Evolutionary conservation across 371 early-diverging fungal species (phyloP), one percentile per base, ranked within the genome.

Genomic region (Syncephalastrum monosporum): DNA sequence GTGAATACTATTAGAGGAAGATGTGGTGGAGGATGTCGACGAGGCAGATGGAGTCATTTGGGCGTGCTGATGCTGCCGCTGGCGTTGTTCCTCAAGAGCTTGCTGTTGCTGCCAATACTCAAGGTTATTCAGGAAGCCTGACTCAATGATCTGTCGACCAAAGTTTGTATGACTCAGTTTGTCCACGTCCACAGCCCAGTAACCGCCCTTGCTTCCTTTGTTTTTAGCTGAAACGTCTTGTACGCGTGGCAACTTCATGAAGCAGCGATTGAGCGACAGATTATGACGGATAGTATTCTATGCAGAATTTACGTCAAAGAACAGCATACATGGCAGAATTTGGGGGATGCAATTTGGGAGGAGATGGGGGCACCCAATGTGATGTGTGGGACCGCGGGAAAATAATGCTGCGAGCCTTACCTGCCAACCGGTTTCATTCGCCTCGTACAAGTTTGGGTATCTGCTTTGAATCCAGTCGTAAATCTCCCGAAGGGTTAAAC

Each of bases 381-480:
- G 10, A 33, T 33, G 38, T 5, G 38, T 10, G 38, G 38, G 38
- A 33, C 38, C 38, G 38, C 38, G 38, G 38, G 38, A 33, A 33
- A 8, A 33, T 33, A 33, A 33, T 33, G 12, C 38, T 6, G 8
- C 38, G 38, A 12, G 38, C 4, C 5, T 63, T 65, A 73, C 80
- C 77, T 81, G 87, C 88, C 88, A 88, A 0, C 87, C 88, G 45
- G 79, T 81, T 55, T 86, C 86, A 29, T 81, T 78, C 6, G 82
- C 81, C 63, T 81, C 74, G 50, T 82, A 86, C 42, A 89, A 66
- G 56, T 84, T 79, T 5, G 91, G 87, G 50, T 84, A 90, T 57
- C 79, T 71, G 0, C 69, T 63, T 56, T 80, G 78, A 16, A 90
- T 82, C 84, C 86, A 91, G 24, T 82, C 74, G 62, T 91, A 91